These are phyloP conservation scores for Cytospora schulzeri DNA, from an alignment of 2,329 filamentous ascomycete genomes.

Conservation along the genomic window DNA sequence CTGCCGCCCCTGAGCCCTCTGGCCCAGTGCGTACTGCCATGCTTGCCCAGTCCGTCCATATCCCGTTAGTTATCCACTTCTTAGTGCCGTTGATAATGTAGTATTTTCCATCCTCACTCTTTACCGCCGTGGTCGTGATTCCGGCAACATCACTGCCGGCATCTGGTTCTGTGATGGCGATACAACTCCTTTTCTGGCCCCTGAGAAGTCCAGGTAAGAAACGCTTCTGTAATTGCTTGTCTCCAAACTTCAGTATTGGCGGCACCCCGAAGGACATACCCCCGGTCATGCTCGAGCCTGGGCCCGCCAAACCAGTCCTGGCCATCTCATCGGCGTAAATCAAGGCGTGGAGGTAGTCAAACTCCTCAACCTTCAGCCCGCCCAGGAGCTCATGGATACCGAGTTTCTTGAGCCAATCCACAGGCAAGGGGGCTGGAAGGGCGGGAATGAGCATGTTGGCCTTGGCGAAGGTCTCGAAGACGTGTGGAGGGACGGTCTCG, in stretches of 20 bases:
- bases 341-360: conserved; percentile 69
- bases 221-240: conserved; percentile 60
- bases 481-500: conserved; percentile 63
- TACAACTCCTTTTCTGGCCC: conserved; percentile 68
- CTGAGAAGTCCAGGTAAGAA: conserved; percentile 70
- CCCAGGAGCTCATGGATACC: conserved; percentile 69
- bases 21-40: conserved; percentile 74
- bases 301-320: conserved; percentile 65
- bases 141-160: conserved; percentile 75
- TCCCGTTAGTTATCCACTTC: conserved; percentile 59
- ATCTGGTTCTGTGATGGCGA: conserved; percentile 78
- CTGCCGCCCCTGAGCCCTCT: conserved; percentile 58
- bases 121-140: conserved; percentile 67
- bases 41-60: conserved; percentile 54
- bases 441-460: conserved; percentile 72
- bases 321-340: conserved; percentile 75
- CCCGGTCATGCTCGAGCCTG: conserved; percentile 65
- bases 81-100: conserved; percentile 76
- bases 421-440: conserved; percentile 68
- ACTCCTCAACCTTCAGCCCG: conserved; percentile 70
- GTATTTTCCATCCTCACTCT: conserved; percentile 62
- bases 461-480: conserved; percentile 65
- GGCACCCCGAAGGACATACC: conserved; percentile 75
- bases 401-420: conserved; percentile 65
- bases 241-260: conserved; percentile 70